Evolutionary conservation across 1,284 basidiomycete genomes (phyloP), one percentile per base, ranked within the genome.

Genomic region (Irpex lacteus): DNA sequence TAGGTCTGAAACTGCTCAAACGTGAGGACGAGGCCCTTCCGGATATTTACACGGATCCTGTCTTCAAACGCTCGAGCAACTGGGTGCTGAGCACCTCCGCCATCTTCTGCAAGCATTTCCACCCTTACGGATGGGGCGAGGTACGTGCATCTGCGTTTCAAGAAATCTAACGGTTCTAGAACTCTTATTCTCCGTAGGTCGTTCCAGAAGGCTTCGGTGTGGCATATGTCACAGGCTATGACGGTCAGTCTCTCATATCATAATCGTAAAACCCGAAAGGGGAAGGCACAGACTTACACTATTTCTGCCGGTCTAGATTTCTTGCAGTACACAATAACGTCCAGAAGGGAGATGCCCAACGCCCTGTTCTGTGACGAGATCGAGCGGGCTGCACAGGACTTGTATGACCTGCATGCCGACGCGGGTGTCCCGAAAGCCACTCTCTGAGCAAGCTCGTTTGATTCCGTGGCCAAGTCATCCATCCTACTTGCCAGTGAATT

Each of bases 51-150:
- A 75, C 79, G 9, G 92, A 96, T 74, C 86, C 91, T 1, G 81
- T 95, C 7, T 87, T 86, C 71, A 77, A 80, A 64, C 82, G 89
- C 8, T 85, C 87, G 34, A 86, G 83, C 56, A 79, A 87, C 66
- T 93, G 91, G 91, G 84, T 85, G 4, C 76, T 94, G 64, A 92
- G 90, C 72, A 97, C 95, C n/a, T 94, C 91, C 50, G 91, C 94
- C 21, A 85, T 97, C 61, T 95, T 91, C 74, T 92, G 91, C 21
- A 88, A 89, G 66, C 85, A 91, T 72, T 89, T 96, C 72, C 82
- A 82, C 56, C 88, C 85, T 21, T 96, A 96, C 77, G 94, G 94
- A 38, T 95, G 91, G 90, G 93, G 92, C 61, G 92, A 93, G 80
- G 86, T 85, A 62, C 7, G 76, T 68, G 34, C n/a, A 59, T 8